Base-by-base conservation (phyloP, 345 rosid genomes). In the Eucalyptus shirleyi region DNA sequence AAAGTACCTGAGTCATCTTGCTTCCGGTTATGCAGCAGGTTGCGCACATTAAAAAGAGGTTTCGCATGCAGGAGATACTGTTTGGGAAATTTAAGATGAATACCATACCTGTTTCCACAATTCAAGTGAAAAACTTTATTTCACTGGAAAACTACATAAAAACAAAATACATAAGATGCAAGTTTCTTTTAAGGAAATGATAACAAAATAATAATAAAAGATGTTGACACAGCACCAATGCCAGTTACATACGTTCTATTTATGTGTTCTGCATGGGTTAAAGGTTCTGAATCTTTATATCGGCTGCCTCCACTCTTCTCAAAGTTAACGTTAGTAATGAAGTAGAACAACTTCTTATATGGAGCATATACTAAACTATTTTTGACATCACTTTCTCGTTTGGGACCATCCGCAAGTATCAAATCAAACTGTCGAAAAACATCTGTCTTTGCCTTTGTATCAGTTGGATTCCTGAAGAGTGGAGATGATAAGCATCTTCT, bases 401-500 rank as follows among this genome's bases (percentile, higher is more conserved):
- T 88, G 90, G 89, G 59, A 91, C 98, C 97, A 95, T 95, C 95
- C 86, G 93, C 98, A 90, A 98, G 98, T 83, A 83, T 92, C 92
- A 96, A 89, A 89, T 50, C 85, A 86, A 40, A 34, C 53, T 59
- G 86, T 72, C 90, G 88, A 89, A 87, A 93, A 94, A 86, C 88
- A 85, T 30, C 88, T 90, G 89, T 90, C 53, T 89, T 90, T 87
- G 91, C 92, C 81, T 23, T 47, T 65, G 89, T 83, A 89, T 87
- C 90, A 65, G 90, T 89, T 17, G 95, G 95, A 89, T 91, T 65
- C 89, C 92, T 81, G 65, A 96, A 97, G 86, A 96, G 89, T 89
- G 99, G 96, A 92, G 99, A 98, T 69, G 95, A 92, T 90, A 98
- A 92, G 91, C 99, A 98, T 91, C 93, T 94, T 88, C 91, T 92